These are phyloP conservation scores for Comarum palustre DNA, from an alignment of 306 rosid genomes.

Conservation along the genomic window DNA sequence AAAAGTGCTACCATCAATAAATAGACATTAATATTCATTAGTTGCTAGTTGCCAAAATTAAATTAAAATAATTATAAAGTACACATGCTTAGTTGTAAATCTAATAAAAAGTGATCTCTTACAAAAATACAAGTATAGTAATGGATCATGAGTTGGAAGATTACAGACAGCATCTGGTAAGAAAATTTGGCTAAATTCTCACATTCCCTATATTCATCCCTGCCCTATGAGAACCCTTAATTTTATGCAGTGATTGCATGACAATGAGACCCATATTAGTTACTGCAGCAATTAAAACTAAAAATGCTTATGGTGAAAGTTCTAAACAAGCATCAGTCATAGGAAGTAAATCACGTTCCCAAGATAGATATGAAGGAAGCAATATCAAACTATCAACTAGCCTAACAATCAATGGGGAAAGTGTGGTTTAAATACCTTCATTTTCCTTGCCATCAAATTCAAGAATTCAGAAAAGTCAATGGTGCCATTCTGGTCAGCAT, in stretches of 20 bases:
- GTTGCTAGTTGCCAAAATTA: not conserved
- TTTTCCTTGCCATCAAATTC: conserved; percentile 36
- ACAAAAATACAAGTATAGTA: not conserved
- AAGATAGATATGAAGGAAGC: not conserved
- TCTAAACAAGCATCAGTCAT: not conserved
- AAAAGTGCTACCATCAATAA: not conserved
- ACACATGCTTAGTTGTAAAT: not conserved
- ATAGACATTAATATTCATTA: not conserved
- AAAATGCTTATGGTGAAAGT: not conserved
- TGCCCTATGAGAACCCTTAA: not conserved
- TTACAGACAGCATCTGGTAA: not conserved
- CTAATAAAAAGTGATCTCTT: not conserved
- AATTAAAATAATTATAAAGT: not conserved
- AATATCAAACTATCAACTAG: not conserved
- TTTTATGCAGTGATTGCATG: not conserved
- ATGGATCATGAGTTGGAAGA: not conserved
- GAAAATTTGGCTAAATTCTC: not conserved
- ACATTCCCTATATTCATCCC: not conserved
- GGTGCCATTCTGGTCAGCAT: conserved; percentile 36
- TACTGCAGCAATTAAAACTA: not conserved
- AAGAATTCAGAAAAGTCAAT: conserved; percentile 34
- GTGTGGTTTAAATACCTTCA: conserved; percentile 22
- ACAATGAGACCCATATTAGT: not conserved
- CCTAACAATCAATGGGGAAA: not conserved
- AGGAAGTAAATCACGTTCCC: not conserved